phyloP scores from a whole-genome alignment of 495 filamentous ascomycete species.

The Niebla homalea region DNA sequence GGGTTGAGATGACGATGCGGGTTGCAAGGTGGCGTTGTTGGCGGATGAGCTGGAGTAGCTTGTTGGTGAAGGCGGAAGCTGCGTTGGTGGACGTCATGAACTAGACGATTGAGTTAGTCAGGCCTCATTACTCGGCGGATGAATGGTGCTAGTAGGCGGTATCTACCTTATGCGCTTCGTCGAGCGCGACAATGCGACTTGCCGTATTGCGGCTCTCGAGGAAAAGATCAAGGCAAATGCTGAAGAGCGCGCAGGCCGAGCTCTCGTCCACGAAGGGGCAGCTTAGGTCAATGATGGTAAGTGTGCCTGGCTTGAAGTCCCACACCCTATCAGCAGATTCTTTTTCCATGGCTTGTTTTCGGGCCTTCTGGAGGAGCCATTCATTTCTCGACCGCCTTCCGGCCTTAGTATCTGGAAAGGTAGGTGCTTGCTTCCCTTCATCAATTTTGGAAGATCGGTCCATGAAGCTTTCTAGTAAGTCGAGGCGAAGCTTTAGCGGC shows the following conservation, averaged over 20 bases:
- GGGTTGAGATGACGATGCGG: conserved; percentile 58
- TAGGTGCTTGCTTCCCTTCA: too few species aligned
- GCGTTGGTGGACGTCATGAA: conserved; percentile 34
- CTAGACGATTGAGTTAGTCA: conserved; percentile 19
- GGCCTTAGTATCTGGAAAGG: too few species aligned
- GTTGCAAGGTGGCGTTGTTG: conserved; percentile 56
- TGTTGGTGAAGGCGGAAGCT: conserved; percentile 44
- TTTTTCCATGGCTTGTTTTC: too few species aligned
- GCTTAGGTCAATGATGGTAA: conserved; percentile 65
- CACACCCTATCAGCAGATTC: too few species aligned
- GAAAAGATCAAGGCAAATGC: conserved; percentile 50
- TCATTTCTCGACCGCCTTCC: too few species aligned
- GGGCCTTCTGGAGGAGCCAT: too few species aligned
- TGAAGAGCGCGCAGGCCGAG: conserved; percentile 55
- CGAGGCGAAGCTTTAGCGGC: too few species aligned
- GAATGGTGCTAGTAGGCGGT: too few species aligned
- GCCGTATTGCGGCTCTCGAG: conserved; percentile 32
- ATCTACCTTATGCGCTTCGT: conserved; percentile 45
- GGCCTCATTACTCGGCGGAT: background rate
- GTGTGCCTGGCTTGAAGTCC: conserved; percentile 30
- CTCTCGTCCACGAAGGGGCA: conserved; percentile 57
- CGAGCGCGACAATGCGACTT: conserved; percentile 42
- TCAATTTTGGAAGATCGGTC: conserved; percentile 4
- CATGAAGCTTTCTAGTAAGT: conserved; percentile 33
- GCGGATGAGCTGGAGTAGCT: conserved; percentile 49